phyloP scores from a whole-genome alignment of 768 basidiomycete genomes.

The Pleurotus cornucopiae region DNA sequence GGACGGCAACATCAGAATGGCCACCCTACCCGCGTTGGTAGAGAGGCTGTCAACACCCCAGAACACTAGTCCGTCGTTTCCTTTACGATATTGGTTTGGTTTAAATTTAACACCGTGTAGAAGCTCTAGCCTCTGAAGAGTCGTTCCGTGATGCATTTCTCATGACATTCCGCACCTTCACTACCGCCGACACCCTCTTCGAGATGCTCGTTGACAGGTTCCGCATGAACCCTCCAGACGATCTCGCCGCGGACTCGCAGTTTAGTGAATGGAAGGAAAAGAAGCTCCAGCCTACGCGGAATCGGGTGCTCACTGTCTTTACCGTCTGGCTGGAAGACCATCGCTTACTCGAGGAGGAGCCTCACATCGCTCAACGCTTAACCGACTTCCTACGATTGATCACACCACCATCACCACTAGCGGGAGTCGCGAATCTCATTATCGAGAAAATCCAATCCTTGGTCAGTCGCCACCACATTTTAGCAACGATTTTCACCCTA shows the following conservation, averaged over 20 bases:
- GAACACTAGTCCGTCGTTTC: too few species aligned
- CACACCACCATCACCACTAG: conserved; percentile 33
- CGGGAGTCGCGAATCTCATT: conserved; percentile 42
- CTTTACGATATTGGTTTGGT: neutral
- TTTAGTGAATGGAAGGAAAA: conserved; percentile 62
- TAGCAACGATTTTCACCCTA: neutral
- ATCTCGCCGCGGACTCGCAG: conserved; percentile 42
- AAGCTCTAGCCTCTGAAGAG: conserved; percentile 22
- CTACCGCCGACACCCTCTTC: conserved; percentile 62
- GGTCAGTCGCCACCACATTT: conserved; percentile 31
- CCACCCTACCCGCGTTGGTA: conserved; percentile 68
- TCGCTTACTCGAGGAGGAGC: conserved; percentile 60
- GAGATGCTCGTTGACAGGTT: conserved; percentile 65
- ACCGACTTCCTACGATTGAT: conserved; percentile 50
- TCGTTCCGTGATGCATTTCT: conserved; percentile 64
- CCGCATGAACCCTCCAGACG: conserved; percentile 46
- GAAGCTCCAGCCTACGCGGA: conserved; percentile 59
- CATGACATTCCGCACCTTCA: conserved; percentile 80
- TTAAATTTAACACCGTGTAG: conserved; percentile 13
- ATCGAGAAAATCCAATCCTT: conserved; percentile 49
- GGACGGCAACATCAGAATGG: conserved; percentile 64
- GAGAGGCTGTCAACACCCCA: conserved; percentile 52
- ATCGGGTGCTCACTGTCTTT: conserved; percentile 53
- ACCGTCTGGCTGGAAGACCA: conserved; percentile 61
- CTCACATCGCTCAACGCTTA: conserved; percentile 51